A percentile compares a stretch with the other conserved stretches of the same genome.
Evolutionary conservation across 2,329 filamentous ascomycete species (phyloP).

Genomic region (Pseudogymnoascus sp.): DNA sequence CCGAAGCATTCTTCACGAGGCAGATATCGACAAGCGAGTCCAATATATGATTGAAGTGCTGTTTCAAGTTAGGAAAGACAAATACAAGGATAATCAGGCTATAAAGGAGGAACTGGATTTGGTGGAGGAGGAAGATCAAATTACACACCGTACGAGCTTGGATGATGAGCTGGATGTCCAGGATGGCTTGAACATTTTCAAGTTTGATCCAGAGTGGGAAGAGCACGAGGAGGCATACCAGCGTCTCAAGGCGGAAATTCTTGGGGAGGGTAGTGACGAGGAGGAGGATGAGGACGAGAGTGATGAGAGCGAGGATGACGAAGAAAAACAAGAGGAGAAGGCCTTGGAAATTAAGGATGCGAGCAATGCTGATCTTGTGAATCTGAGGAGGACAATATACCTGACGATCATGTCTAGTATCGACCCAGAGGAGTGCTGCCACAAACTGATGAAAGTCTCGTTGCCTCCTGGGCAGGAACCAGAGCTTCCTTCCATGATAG

Average conservation of each 20-base stretch:
- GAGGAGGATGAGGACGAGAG: slow-evolving; percentile 58
- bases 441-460: slow-evolving; percentile 93
- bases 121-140: slow-evolving; percentile 96
- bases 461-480: slow-evolving; percentile 78
- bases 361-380: slow-evolving; percentile 91
- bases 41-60: slow-evolving; percentile 99
- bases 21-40: slow-evolving; percentile 94
- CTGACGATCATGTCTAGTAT: slow-evolving; percentile 95
- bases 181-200: slow-evolving; percentile 90
- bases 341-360: slow-evolving; percentile 96
- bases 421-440: slow-evolving; percentile 91
- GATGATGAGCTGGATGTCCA: slow-evolving; percentile 79
- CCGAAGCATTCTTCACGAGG: slow-evolving; percentile 88
- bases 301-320: slow-evolving; percentile 59
- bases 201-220: slow-evolving; percentile 83
- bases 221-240: slow-evolving; percentile 85
- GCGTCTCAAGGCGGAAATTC: slow-evolving; percentile 82
- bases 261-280: slow-evolving; percentile 85
- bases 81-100: slow-evolving; percentile 89
- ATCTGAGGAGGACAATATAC: slow-evolving; percentile 88
- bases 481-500: slow-evolving; percentile 91
- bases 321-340: slow-evolving; percentile 69
- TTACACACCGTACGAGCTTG: slow-evolving; percentile 77
- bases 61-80: slow-evolving; percentile 92
- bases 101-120: slow-evolving; percentile 89